Base-by-base conservation (phyloP, 306 rosid species). In the Senna tora region DNA sequence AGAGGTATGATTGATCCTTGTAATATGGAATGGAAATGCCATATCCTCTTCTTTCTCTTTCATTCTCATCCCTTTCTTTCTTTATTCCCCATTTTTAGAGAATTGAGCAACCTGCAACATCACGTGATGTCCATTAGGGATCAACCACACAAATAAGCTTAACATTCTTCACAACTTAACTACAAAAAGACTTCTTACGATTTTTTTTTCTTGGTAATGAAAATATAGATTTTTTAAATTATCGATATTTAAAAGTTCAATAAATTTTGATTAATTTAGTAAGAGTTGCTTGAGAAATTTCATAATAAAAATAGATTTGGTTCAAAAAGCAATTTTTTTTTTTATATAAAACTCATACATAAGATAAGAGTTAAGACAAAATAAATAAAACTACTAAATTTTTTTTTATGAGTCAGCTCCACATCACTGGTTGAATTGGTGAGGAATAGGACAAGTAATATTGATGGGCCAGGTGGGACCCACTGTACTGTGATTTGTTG, bases 91-190 rank as follows among this genome's bases (percentile, higher is more conserved):
- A 45, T 6, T 12, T 38, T 73, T 67, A 71, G 69, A 65, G 75
- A 65, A 57, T 77, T 75, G 61, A 71, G 70, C n/a, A n/a, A 71
- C 38, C 79, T 56, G 79, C 79, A 62, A 77, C 45, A 77, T 79
- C 94, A 80, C 84, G 84, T 84, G 90, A 84, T 73, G 80, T 77
- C 86, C 79, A 75, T 83, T 74, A 59, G 85, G 74, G 71, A 72
- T 80, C 47, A 65, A 73, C 81, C 14, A 9, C 41, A 22, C 47
- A 79, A n/a, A n/a, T n/a, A n/a, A 63, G 50, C 73, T 19, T 9
- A 43, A 43, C 11, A 1, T 9, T 41, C 4, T 43, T 12, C 13
- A 13, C 1, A 43, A 43, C 5, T 4, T 3, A 1, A 25, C 3
- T 25, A 25, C 30, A 25, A n/a, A n/a, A n/a, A 25, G 30, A 25